Conservation (phyloP, 352 stramenopile species). For the Globisporangium echinulatum region DNA sequence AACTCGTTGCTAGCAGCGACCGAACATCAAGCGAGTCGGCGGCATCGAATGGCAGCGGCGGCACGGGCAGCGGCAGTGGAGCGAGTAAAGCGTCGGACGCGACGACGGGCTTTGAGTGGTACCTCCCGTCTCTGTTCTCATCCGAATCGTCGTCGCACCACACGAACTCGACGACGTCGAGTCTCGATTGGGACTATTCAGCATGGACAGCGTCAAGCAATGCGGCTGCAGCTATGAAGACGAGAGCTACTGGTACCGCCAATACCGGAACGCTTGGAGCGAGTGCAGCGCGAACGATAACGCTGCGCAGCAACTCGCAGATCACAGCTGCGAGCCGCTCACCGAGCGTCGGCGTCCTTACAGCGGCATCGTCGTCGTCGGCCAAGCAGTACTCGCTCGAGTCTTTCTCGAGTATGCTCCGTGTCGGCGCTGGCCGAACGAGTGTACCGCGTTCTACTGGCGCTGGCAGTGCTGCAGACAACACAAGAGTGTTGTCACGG, state of each 20-base stretch:
- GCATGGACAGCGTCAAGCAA: slow-evolving; percentile 29
- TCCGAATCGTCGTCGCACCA: slow-evolving; percentile 60
- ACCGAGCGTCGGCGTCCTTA: slow-evolving; percentile 1
- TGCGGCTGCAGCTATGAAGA: background rate
- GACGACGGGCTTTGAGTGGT: slow-evolving; percentile 60
- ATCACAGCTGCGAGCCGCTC: background rate
- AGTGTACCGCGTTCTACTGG: slow-evolving; percentile 11
- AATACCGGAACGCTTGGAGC: slow-evolving; percentile 1
- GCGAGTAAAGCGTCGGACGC: background rate
- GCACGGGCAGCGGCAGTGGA: background rate
- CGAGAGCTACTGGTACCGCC: background rate
- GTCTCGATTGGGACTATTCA: slow-evolving; percentile 78
- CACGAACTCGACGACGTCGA: slow-evolving; percentile 38
- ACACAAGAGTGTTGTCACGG: background rate
- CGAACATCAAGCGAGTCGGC: slow-evolving; percentile 12
- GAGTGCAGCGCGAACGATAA: background rate
- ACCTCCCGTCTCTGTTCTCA: slow-evolving; percentile 67
- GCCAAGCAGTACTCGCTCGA: slow-evolving; percentile 50
- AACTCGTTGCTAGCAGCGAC: slow-evolving; percentile 16
- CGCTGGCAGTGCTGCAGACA: background rate
- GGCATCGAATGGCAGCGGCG: slow-evolving; percentile 3
- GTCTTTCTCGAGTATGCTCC: slow-evolving; percentile 53
- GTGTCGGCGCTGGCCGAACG: slow-evolving; percentile 15
- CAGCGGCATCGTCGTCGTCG: background rate
- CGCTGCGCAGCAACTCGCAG: slow-evolving; percentile 5